phyloP scores from a whole-genome alignment of 225 moss, liverwort and hornwort genomes.

The Polytrichum formosum region DNA sequence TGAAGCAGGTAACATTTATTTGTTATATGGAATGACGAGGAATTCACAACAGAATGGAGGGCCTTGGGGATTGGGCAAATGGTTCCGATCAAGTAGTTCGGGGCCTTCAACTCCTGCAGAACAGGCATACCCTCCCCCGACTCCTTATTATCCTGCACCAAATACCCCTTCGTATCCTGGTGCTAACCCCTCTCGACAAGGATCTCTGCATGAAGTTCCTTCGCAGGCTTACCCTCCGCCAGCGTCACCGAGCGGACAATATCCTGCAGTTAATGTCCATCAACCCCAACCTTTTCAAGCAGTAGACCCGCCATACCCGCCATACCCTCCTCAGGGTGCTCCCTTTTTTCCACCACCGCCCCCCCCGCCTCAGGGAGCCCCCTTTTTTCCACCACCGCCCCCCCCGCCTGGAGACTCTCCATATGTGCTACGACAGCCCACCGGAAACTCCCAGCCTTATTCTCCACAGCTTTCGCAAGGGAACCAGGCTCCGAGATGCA shows the following conservation, averaged over 20 bases:
- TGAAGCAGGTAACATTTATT: neutral
- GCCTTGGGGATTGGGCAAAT: slow-evolving; percentile 24
- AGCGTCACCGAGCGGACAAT: slow-evolving; percentile 13
- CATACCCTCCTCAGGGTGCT: neutral
- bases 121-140: slow-evolving; percentile 26
- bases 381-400: slow-evolving; percentile 18
- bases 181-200: slow-evolving; percentile 2
- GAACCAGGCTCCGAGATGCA: slow-evolving; percentile 10
- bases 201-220: slow-evolving; percentile 8
- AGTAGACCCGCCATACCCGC: neutral
- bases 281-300: slow-evolving; percentile 1
- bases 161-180: neutral
- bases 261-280: neutral
- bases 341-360: slow-evolving; percentile 16
- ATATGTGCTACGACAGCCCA: slow-evolving; percentile 9
- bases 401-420: neutral
- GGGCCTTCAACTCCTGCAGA: slow-evolving; percentile 18
- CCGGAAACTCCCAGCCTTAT: slow-evolving; percentile 2
- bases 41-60: slow-evolving; percentile 18
- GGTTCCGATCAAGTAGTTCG: neutral
- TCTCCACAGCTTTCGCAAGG: no score
- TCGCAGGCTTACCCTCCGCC: slow-evolving; percentile 16
- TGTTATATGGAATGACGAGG: slow-evolving; percentile 25
- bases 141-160: slow-evolving; percentile 3
- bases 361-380: neutral